Conservation (phyloP, 176 grass and related monocot genomes). For the Carex myosuroides region DNA sequence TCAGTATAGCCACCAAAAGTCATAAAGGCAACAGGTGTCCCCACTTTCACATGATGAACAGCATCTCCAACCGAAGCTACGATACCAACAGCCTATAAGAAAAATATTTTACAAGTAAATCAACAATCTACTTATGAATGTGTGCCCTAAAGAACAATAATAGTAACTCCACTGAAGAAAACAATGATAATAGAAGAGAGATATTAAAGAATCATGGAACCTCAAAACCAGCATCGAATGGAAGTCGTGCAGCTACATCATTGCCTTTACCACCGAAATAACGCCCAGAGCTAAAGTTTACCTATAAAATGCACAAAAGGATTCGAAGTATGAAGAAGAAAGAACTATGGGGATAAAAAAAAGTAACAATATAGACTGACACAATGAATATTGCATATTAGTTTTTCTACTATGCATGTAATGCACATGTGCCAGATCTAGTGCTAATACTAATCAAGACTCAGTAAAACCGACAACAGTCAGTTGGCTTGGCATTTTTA, state of each 20-base stretch:
- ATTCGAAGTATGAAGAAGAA: background rate
- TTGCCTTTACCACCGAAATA: slow-evolving; percentile 73
- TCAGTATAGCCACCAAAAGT: slow-evolving; percentile 95
- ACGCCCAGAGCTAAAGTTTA: slow-evolving; percentile 91
- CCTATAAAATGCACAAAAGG: slow-evolving; percentile 31
- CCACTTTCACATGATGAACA: slow-evolving; percentile 74
- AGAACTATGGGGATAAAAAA: background rate
- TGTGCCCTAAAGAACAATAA: background rate
- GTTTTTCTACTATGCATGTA: background rate
- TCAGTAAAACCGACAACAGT: background rate
- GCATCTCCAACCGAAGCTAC: slow-evolving; percentile 81
- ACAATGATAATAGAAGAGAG: background rate
- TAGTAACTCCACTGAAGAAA: background rate
- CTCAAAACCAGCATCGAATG: slow-evolving; percentile 97
- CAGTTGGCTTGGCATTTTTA: background rate
- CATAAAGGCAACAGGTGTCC: slow-evolving; percentile 88
- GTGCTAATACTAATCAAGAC: background rate
- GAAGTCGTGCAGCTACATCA: slow-evolving; percentile 68
- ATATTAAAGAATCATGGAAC: slow-evolving; percentile 28
- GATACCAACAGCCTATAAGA: slow-evolving; percentile 76
- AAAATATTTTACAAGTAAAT: background rate
- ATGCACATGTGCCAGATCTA: background rate
- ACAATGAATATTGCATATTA: background rate
- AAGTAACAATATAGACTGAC: background rate
- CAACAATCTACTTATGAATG: background rate